Percentiles rank a stretch among this genome's conserved stretches.
Evolutionary conservation across 2,329 filamentous ascomycete genomes (phyloP).

Genomic region (Fusarium nanum): DNA sequence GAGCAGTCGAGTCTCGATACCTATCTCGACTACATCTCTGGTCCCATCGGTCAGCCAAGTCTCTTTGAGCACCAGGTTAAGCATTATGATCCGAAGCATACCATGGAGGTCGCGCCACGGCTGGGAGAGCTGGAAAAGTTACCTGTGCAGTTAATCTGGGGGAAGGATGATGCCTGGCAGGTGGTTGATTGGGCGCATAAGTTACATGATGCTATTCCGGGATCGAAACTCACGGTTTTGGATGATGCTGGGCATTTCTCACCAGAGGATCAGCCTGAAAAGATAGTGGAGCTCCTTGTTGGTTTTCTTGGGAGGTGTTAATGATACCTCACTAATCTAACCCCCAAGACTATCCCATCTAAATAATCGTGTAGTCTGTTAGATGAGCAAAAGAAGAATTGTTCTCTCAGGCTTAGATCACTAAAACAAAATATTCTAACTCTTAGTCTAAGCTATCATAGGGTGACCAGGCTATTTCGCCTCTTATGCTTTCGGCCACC

Average conservation of each 20-base stretch:
- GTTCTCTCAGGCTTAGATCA: too few species aligned
- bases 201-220: constrained; percentile 47
- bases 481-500: neutral
- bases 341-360: too few species aligned
- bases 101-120: constrained; percentile 45
- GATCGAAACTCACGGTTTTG: constrained; percentile 45
- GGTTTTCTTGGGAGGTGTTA: constrained; percentile 20
- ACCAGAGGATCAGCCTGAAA: constrained; percentile 46
- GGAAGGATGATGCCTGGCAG: constrained; percentile 49
- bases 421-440: neutral
- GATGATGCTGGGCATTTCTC: constrained; percentile 49
- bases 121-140: constrained; percentile 42
- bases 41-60: constrained; percentile 48
- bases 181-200: constrained; percentile 49
- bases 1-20: constrained; percentile 39
- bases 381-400: too few species aligned
- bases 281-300: constrained; percentile 27
- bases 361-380: too few species aligned
- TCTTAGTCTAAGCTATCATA: neutral
- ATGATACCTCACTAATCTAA: too few species aligned
- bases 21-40: constrained; percentile 50
- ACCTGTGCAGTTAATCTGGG: constrained; percentile 49
- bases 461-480: neutral
- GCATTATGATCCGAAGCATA: constrained; percentile 51
- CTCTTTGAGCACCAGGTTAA: constrained; percentile 51